phyloP scores from a whole-genome alignment of 768 basidiomycete species.

The Pisolithus sp. region DNA sequence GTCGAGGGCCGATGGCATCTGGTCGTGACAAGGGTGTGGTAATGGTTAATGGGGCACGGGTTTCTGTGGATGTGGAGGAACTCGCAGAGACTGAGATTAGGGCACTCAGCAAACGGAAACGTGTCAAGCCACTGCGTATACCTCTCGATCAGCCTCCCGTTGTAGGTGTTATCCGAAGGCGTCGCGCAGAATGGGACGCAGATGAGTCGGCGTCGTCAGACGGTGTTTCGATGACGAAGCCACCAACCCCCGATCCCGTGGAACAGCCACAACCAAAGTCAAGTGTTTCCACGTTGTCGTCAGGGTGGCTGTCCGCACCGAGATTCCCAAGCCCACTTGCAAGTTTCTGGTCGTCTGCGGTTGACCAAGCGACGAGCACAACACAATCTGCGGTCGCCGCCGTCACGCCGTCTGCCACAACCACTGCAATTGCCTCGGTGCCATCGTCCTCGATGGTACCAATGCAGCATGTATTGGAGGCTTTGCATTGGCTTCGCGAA shows the following conservation, averaged over 20 bases:
- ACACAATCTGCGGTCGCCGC: slow-evolving; percentile 77
- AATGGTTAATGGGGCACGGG: slow-evolving; percentile 83
- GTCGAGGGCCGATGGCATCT: slow-evolving; percentile 52
- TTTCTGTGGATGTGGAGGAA: slow-evolving; percentile 84
- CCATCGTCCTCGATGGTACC: slow-evolving; percentile 58
- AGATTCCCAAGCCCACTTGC: slow-evolving; percentile 63
- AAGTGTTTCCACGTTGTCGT: slow-evolving; percentile 12
- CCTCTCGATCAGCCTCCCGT: slow-evolving; percentile 94
- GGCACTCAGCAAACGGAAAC: slow-evolving; percentile 72
- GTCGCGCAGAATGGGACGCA: slow-evolving; percentile 68
- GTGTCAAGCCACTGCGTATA: slow-evolving; percentile 77
- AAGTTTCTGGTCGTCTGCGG: slow-evolving; percentile 66
- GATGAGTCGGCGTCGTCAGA: slow-evolving; percentile 31
- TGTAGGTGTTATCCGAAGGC: slow-evolving; percentile 58
- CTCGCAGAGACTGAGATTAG: slow-evolving; percentile 84
- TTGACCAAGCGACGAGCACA: slow-evolving; percentile 66
- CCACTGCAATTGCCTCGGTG: slow-evolving; percentile 32
- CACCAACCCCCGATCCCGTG: slow-evolving; percentile 13
- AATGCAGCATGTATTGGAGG: slow-evolving; percentile 78
- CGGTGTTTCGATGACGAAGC: slow-evolving; percentile 11
- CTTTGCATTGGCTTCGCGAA: slow-evolving; percentile 71
- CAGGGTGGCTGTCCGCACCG: slow-evolving; percentile 53
- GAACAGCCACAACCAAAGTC: slow-evolving; percentile 7
- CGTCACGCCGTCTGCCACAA: slow-evolving; percentile 49
- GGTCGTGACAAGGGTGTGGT: slow-evolving; percentile 77